A percentile compares a stretch with the other conserved stretches of the same genome.
phyloP scores from a whole-genome alignment of 768 basidiomycete species.

The Podaxis sp. region DNA sequence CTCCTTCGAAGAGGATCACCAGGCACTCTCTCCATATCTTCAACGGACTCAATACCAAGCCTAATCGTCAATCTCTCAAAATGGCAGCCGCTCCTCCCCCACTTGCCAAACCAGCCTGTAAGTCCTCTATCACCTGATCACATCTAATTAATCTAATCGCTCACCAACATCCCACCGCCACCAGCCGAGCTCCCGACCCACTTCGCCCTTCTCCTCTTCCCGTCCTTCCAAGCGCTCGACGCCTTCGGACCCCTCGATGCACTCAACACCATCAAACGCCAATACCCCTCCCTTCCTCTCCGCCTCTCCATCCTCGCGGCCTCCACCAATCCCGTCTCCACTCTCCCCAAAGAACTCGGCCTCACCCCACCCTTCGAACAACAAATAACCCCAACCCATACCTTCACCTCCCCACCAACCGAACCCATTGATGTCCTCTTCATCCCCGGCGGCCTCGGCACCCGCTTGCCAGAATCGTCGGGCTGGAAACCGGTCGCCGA shows the following conservation, averaged over 20 bases:
- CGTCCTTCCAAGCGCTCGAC: constrained; percentile 35
- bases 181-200: constrained; percentile 24
- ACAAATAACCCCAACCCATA: constrained; percentile 40
- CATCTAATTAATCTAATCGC: constrained; percentile 7
- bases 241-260: constrained; percentile 36
- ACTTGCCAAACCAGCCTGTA: constrained; percentile 10
- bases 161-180: not conserved
- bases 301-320: constrained; percentile 31
- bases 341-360: constrained; percentile 17
- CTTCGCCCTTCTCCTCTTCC: constrained; percentile 31
- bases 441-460: constrained; percentile 30
- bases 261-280: constrained; percentile 29
- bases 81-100: constrained; percentile 12
- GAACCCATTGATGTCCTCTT: constrained; percentile 34
- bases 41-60: not conserved
- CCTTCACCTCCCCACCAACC: constrained; percentile 20
- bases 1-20: not conserved
- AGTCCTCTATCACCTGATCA: not conserved
- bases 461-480: constrained; percentile 20
- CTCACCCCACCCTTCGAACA: constrained; percentile 28
- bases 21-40: not conserved
- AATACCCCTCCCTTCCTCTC: constrained; percentile 21
- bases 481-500: constrained; percentile 31
- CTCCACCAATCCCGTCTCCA: constrained; percentile 34
- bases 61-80: not conserved